Evolutionary conservation across 768 basidiomycete species (phyloP), one percentile per base, ranked within the genome.

Genomic region (Guyanaporus albipodus): DNA sequence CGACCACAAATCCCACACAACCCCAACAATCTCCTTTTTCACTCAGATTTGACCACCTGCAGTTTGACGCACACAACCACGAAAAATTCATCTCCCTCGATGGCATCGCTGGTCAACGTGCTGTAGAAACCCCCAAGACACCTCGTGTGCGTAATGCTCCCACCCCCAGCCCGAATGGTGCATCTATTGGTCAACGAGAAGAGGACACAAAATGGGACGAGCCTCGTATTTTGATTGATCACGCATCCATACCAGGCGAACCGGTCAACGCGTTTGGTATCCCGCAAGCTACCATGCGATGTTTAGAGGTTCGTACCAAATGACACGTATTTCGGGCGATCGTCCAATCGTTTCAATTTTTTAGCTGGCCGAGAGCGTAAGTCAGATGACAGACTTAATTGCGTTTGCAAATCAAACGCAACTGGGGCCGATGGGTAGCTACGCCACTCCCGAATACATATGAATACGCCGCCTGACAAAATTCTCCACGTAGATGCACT

Each of bases 231-330:
- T 55, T 75, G 39, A 79, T 87, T 38, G 79, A 81, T 15, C 70
- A 70, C 28, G 85, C 78, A 26, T 72, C 72, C n/a, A 78, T 90
- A 54, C 89, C 90, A 11, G 79, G 80, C 5, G 88, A 90, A 57
- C 89, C 89, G 8, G 86, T 91, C 42, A 91, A 91, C 58, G 86
- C 85, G 18, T 91, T 91, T 67, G 89, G 89, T 5, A 88, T 91
- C 43, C 87, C 89, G 6, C 87, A 91, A 60, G 87, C 87, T 3
- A 89, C 89, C 15, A 91, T 91, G 90, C 75, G 89, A 44, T 90
- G 87, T 75, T 70, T 91, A 28, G 89, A 91, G 76, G 85, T 85
- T 46, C 46, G 75, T 62, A 39, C 27, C 19, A 15, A 41, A 34
- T 22, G 44, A 21, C 19, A 23, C 47, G 19, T 32, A 38, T 34